Conservation (phyloP, 805 yeast species). For the Cyberlindnera japonica region DNA sequence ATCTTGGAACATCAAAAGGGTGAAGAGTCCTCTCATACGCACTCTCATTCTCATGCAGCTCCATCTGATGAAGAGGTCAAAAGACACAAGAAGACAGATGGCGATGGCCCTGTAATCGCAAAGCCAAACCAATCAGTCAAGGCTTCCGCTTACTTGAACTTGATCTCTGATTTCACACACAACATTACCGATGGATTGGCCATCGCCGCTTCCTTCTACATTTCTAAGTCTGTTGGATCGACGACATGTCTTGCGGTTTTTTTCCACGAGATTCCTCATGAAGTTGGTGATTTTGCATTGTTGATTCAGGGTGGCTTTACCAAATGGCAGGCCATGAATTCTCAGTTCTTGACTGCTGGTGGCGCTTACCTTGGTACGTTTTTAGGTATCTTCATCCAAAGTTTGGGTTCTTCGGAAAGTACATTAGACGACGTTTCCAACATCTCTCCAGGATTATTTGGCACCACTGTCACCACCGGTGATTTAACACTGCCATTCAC, state of each 20-base stretch:
- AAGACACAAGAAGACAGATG: conserved; percentile 24
- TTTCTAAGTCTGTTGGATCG: conserved; percentile 56
- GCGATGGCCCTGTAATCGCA: conserved; percentile 29
- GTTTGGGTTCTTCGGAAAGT: conserved; percentile 24
- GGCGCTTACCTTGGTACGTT: conserved; percentile 67
- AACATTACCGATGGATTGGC: conserved; percentile 79
- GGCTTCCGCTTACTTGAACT: conserved; percentile 54
- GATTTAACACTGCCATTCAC: conserved; percentile 66
- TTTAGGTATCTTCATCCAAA: conserved; percentile 56
- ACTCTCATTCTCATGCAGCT: conserved; percentile 34
- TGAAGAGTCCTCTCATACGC: conserved; percentile 23
- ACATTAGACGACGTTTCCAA: conserved; percentile 1
- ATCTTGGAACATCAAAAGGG: conserved; percentile 40
- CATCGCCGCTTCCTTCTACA: conserved; percentile 65
- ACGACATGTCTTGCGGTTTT: conserved; percentile 68
- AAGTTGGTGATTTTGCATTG: conserved; percentile 75
- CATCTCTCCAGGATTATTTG: conserved; percentile 39
- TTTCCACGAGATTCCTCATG: conserved; percentile 79
- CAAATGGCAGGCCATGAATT: conserved; percentile 59
- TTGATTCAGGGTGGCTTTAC: conserved; percentile 66
- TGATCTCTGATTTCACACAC: conserved; percentile 69
- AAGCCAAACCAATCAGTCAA: conserved; percentile 36
- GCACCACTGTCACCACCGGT: conserved; percentile 46
- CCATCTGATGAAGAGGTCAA: conserved; percentile 17
- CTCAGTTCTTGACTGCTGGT: conserved; percentile 61